These are phyloP conservation scores for Anthoceros angustus DNA, from an alignment of 225 moss, liverwort and hornwort genomes.

Conservation along the genomic window DNA sequence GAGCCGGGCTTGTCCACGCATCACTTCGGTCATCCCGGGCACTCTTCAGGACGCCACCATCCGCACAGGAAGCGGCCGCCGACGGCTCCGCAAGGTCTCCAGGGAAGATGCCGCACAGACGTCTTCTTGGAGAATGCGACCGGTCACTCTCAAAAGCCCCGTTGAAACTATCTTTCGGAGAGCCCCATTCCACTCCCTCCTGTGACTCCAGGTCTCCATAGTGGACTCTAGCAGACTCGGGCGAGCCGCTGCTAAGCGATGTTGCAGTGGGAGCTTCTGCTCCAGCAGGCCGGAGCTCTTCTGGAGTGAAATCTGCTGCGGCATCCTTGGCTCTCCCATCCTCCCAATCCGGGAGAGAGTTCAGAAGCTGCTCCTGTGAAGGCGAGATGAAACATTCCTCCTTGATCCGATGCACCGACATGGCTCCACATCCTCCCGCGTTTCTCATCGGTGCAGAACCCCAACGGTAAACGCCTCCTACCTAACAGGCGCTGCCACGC, in stretches of 20 bases:
- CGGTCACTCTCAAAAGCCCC: constrained; percentile 3
- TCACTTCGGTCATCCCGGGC: no score
- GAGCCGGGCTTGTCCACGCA: no score
- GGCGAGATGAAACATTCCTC: constrained; percentile 1
- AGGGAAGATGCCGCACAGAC: no score
- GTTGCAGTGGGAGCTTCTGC: not conserved
- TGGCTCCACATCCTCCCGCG: not conserved
- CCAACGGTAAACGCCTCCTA: not conserved
- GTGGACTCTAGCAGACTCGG: not conserved
- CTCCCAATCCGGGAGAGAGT: not conserved
- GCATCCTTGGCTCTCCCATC: not conserved
- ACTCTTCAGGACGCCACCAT: no score
- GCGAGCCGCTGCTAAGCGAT: not conserved
- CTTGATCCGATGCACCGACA: not conserved
- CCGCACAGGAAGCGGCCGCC: no score
- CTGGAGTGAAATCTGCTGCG: not conserved
- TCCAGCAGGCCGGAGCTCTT: not conserved
- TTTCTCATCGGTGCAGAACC: not conserved
- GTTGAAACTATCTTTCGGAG: constrained; percentile 2
- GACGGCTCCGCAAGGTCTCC: no score
- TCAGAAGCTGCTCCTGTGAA: constrained; percentile 2
- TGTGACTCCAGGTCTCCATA: not conserved
- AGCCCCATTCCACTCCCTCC: not conserved
- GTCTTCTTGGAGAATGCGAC: not conserved
- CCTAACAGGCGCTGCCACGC: no score